Evolutionary conservation across 2,329 filamentous ascomycete genomes (phyloP), one percentile per base, ranked within the genome.

Genomic region (Aspergillus arachidicola): DNA sequence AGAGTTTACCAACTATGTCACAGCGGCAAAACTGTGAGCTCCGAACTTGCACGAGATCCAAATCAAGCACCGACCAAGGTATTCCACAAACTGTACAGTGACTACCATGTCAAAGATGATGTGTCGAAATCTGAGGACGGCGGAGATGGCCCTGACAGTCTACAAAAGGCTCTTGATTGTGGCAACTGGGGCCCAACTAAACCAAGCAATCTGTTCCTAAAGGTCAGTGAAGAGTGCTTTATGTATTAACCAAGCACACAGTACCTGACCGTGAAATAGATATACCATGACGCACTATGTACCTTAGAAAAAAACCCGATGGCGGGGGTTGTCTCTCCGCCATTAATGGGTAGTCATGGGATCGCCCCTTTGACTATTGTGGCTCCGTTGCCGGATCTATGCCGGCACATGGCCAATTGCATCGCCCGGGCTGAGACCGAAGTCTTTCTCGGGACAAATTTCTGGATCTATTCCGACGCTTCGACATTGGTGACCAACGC

Each of bases 371-470:
- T 94, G 66, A 90, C 89, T 0, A 84, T 93, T 46, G 87, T 94
- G 32, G 89, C 87, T 0, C 85, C 86, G 68, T 83, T 91, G 26
- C 87, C 89, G 0, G 91, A 94, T 72, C 86, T 93, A 32, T 87
- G 86, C 64, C 84, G 90, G 1, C 91, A 94, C 74, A 90, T 92
- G 79, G 87, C 90, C 1, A 93, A 94, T 68, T 80, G 92, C 23
- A 94, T 94, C 38, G 90, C 85, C 3, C 83, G 88, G 4, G 91
- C 91, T 0, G 84, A 92, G 69, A 85, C 84, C 38, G 91, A 94
- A 70, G 87, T 94, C 0, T 87, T 91, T 61, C 80, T 94, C 11
- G 88, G 88, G 0, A 94, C 91, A 0, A 93, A 92, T 69, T 92
- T 87, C 71, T 93, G 91, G 91, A 85, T 89, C 64, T 83, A 87